Evolutionary conservation across 257 asterid species (phyloP).

Genomic region (Petunia secreta): DNA sequence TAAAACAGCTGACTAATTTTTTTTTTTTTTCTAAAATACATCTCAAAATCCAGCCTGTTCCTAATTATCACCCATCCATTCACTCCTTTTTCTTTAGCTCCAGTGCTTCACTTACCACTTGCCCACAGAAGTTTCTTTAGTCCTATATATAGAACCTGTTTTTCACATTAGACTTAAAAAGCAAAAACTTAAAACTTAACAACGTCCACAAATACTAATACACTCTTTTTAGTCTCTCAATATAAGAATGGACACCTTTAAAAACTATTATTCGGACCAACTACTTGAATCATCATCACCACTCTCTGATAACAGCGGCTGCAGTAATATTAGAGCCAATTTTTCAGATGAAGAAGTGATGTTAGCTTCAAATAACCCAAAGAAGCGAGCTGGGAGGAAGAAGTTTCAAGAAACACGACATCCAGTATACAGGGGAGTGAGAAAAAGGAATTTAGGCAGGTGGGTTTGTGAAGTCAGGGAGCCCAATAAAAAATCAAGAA

Average conservation of each 20-base stretch:
- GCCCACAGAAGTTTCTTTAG: too few species aligned
- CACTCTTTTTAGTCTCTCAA: not conserved
- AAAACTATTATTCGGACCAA: constrained; percentile 26
- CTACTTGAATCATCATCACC: constrained; percentile 24
- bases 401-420: constrained; percentile 74
- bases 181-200: not conserved
- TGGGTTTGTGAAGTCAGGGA: constrained; percentile 79
- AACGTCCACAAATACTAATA: not conserved
- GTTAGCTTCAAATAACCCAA: constrained; percentile 66
- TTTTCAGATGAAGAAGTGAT: constrained; percentile 31
- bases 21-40: not conserved
- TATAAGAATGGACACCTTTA: constrained; percentile 23
- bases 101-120: too few species aligned
- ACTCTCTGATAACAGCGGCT: constrained; percentile 29
- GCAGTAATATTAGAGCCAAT: not conserved
- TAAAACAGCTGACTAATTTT: not conserved
- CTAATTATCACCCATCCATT: not conserved
- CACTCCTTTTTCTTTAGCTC: not conserved
- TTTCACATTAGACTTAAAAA: not conserved
- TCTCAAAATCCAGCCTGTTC: not conserved
- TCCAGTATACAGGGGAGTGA: constrained; percentile 67
- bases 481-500: constrained; percentile 69
- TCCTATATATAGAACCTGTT: too few species aligned
- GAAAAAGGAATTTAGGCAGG: constrained; percentile 57
- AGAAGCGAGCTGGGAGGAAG: constrained; percentile 61